These are phyloP conservation scores for Arxiozyma heterogenica DNA, from an alignment of 1,139 yeast species.

Conservation along the genomic window DNA sequence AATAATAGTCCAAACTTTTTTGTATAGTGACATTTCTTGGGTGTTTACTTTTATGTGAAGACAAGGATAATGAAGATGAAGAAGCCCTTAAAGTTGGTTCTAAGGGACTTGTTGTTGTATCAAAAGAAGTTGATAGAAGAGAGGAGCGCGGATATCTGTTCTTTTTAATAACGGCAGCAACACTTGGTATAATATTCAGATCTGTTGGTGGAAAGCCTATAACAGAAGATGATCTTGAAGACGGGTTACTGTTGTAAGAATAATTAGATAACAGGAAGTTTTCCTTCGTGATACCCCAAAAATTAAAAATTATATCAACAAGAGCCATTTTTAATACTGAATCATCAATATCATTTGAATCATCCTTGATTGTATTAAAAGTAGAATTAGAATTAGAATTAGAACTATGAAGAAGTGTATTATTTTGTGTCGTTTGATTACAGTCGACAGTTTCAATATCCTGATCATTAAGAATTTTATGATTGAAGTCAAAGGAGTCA, in stretches of 20 bases:
- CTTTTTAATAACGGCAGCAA: not conserved
- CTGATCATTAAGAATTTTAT: not conserved
- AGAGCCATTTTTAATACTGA: slow-evolving; percentile 59
- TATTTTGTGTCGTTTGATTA: not conserved
- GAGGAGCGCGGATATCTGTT: not conserved
- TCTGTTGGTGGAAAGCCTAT: slow-evolving; percentile 4
- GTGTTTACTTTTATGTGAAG: not conserved
- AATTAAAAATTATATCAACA: slow-evolving; percentile 63
- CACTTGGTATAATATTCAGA: not conserved
- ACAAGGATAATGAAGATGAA: not conserved
- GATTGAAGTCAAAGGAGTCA: not conserved
- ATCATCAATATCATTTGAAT: slow-evolving; percentile 39
- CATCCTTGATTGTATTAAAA: not conserved
- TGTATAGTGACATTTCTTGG: not conserved
- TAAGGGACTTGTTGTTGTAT: not conserved
- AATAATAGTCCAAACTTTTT: slow-evolving; percentile 35
- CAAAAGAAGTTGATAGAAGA: not conserved
- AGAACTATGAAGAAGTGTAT: not conserved
- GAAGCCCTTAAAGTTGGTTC: not conserved
- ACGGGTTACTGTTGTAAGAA: not conserved
- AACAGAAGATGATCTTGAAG: slow-evolving; percentile 10
- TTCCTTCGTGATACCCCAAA: slow-evolving; percentile 56
- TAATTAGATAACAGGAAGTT: slow-evolving; percentile 18
- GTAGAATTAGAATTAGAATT: not conserved
- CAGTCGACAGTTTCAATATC: not conserved